Conservation (phyloP, 345 rosid genomes). For the Raphanus raphanistrum region DNA sequence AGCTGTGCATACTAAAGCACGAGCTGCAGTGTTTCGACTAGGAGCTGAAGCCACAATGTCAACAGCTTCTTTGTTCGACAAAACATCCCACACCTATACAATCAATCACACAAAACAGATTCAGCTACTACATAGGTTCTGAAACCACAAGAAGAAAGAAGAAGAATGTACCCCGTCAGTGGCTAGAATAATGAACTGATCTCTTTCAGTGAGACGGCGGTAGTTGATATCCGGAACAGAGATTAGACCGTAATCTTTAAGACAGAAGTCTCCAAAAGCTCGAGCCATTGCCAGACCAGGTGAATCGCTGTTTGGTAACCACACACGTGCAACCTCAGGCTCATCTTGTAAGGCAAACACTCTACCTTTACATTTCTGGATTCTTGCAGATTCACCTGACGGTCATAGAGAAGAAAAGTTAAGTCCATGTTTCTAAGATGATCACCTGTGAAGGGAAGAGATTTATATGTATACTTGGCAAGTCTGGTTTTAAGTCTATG, state of each 20-base stretch:
- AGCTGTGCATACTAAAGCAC: constrained; percentile 85
- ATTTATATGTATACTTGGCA: constrained; percentile 61
- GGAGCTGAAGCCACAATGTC: constrained; percentile 88
- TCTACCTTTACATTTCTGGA: constrained; percentile 88
- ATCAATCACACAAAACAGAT: constrained; percentile 4
- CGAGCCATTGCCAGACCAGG: constrained; percentile 99
- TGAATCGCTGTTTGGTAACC: constrained; percentile 91
- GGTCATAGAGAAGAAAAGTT: constrained; percentile 20
- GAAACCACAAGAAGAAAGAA: background rate
- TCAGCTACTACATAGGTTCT: constrained; percentile 3
- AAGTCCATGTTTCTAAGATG: background rate
- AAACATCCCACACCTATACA: constrained; percentile 82
- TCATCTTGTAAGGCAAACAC: constrained; percentile 94
- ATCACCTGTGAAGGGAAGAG: constrained; percentile 35
- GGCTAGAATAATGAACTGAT: constrained; percentile 82
- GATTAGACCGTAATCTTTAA: constrained; percentile 90
- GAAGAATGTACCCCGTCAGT: constrained; percentile 76
- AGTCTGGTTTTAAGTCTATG: constrained; percentile 93
- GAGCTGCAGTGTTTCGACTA: constrained; percentile 75
- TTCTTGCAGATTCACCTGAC: constrained; percentile 87
- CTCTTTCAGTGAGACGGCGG: constrained; percentile 64
- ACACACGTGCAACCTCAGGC: constrained; percentile 95
- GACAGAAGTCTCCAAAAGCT: constrained; percentile 97
- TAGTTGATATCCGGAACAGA: constrained; percentile 83
- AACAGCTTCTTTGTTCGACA: constrained; percentile 86